These are phyloP conservation scores for Draba incana DNA, from an alignment of 345 rosid genomes.

Conservation along the genomic window DNA sequence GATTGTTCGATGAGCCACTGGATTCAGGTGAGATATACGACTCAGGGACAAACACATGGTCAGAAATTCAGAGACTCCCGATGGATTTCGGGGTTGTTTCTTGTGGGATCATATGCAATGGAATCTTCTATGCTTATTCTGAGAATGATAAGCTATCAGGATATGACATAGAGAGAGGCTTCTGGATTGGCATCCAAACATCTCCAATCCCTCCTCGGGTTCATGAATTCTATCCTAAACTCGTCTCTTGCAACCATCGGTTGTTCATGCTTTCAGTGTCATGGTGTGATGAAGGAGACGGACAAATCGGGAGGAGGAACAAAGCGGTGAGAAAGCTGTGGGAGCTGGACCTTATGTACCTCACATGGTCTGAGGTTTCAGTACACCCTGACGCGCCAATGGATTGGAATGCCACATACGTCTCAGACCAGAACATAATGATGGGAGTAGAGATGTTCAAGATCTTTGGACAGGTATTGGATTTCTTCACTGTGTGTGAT, in stretches of 20 bases:
- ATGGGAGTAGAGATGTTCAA: slow-evolving; percentile 97
- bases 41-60: slow-evolving; percentile 79
- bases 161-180: slow-evolving; percentile 87
- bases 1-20: slow-evolving; percentile 81
- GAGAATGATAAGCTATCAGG: slow-evolving; percentile 90
- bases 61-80: slow-evolving; percentile 81
- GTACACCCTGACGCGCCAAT: slow-evolving; percentile 99
- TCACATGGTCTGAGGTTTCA: slow-evolving; percentile 76
- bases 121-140: slow-evolving; percentile 85
- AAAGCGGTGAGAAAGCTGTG: slow-evolving; percentile 93
- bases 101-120: slow-evolving; percentile 79
- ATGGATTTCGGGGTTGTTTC: slow-evolving; percentile 71
- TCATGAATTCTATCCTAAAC: slow-evolving; percentile 88
- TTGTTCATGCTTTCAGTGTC: slow-evolving; percentile 91
- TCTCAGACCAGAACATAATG: slow-evolving; percentile 63
- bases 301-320: slow-evolving; percentile 92
- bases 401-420: slow-evolving; percentile 98
- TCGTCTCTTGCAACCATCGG: slow-evolving; percentile 73
- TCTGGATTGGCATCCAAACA: slow-evolving; percentile 83
- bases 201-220: slow-evolving; percentile 88
- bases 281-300: slow-evolving; percentile 95
- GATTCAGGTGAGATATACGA: slow-evolving; percentile 98
- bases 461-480: slow-evolving; percentile 92
- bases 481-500: slow-evolving; percentile 72
- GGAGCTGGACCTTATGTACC: slow-evolving; percentile 91